These are phyloP conservation scores for Penicillium carneum DNA, from an alignment of 2,329 filamentous ascomycete genomes.

Conservation along the genomic window DNA sequence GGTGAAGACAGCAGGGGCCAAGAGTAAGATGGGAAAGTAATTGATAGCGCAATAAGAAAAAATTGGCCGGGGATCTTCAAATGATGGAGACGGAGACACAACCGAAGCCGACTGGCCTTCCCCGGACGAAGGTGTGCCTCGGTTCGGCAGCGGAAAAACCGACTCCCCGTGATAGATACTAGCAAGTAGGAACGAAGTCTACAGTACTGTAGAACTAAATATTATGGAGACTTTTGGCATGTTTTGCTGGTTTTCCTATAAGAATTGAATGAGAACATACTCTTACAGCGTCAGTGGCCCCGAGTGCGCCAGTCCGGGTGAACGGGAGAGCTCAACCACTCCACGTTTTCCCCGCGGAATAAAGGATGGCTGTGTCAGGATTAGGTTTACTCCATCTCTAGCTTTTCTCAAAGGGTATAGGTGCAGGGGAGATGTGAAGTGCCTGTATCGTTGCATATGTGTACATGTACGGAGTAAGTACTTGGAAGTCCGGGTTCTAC, in stretches of 20 bases:
- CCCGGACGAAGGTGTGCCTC: constrained; percentile 32
- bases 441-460: not conserved
- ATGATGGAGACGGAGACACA: constrained; percentile 19
- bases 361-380: constrained; percentile 23
- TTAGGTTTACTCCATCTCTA: not conserved
- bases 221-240: not conserved
- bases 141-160: constrained; percentile 37
- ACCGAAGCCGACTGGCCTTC: constrained; percentile 35
- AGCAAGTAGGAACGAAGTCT: not conserved
- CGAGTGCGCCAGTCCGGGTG: constrained; percentile 26
- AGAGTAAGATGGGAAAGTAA: constrained; percentile 13
- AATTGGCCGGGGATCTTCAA: constrained; percentile 15
- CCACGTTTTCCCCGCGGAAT: constrained; percentile 33
- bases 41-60: constrained; percentile 5
- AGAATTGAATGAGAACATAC: not conserved
- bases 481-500: not conserved
- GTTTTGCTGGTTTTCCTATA: too few species aligned
- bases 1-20: constrained; percentile 9
- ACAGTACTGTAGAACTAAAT: not conserved
- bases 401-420: not conserved
- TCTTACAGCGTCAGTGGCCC: constrained; percentile 21
- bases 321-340: constrained; percentile 29
- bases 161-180: constrained; percentile 3
- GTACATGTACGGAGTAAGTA: not conserved
- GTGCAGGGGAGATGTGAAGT: not conserved